These are phyloP conservation scores for Tephrocybe sp. DNA, from an alignment of 768 basidiomycete species.

Conservation along the genomic window DNA sequence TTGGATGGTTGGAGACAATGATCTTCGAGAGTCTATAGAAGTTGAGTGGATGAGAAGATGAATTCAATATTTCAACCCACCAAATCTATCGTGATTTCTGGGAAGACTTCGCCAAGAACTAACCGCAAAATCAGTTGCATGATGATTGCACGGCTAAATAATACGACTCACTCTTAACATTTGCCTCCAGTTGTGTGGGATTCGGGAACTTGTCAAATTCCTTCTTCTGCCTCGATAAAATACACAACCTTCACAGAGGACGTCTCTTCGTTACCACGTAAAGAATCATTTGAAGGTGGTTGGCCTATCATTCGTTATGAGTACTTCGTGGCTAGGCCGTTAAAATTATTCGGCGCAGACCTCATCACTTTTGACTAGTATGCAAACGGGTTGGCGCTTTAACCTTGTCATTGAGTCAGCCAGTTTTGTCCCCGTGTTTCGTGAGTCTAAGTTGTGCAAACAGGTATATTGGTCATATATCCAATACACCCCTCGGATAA, in stretches of 20 bases:
- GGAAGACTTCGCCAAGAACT: constrained; percentile 64
- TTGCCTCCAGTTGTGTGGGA: constrained; percentile 74
- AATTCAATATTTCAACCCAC: constrained; percentile 29
- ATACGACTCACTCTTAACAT: constrained; percentile 48
- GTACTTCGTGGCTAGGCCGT: background rate
- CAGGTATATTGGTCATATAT: constrained; percentile 55
- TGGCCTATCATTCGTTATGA: constrained; percentile 45
- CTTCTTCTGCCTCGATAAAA: constrained; percentile 50
- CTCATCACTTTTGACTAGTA: constrained; percentile 65
- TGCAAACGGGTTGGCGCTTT: constrained; percentile 53
- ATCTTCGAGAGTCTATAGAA: constrained; percentile 33
- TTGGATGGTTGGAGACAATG: constrained; percentile 44
- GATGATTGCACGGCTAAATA: background rate
- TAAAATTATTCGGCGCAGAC: constrained; percentile 29
- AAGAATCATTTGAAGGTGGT: constrained; percentile 58
- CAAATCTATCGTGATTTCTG: constrained; percentile 60
- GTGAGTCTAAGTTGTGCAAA: constrained; percentile 40
- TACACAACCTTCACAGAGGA: constrained; percentile 67
- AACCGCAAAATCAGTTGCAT: background rate
- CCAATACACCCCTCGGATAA: constrained; percentile 61
- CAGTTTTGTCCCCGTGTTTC: constrained; percentile 41
- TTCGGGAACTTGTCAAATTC: no score
- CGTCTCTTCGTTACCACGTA: constrained; percentile 71
- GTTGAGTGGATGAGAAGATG: background rate
- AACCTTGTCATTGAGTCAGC: constrained; percentile 43